Percentiles rank a stretch among this genome's conserved stretches.
These are phyloP conservation scores for Fusarium pseudograminearum DNA, from an alignment of 2,329 filamentous ascomycete genomes.

Conservation along the genomic window DNA sequence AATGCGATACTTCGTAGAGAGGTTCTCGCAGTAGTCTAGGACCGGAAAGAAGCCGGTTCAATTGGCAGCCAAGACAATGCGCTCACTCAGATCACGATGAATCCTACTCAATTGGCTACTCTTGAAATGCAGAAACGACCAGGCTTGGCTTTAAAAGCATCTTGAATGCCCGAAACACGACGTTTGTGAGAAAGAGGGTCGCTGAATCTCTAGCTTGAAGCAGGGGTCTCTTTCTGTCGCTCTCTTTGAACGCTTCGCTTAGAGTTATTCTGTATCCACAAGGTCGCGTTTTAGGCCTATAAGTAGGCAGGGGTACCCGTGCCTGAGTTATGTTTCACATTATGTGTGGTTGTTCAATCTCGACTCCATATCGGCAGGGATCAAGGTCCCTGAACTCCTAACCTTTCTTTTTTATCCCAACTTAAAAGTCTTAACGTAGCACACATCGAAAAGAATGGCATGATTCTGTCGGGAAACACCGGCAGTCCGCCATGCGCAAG, in stretches of 20 bases:
- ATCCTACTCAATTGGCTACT: neutral
- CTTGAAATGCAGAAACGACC: neutral
- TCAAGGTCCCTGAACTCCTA: constrained; percentile 16
- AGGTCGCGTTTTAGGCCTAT: neutral
- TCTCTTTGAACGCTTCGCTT: constrained; percentile 2
- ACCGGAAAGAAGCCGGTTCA: neutral
- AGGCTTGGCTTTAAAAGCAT: neutral
- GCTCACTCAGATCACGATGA: neutral
- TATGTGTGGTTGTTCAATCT: constrained; percentile 6
- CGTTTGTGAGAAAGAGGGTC: constrained; percentile 31
- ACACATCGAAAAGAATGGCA: constrained; percentile 44
- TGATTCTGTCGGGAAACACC: constrained; percentile 48
- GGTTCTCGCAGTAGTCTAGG: neutral
- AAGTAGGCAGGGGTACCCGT: constrained; percentile 33
- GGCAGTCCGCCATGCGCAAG: constrained; percentile 24
- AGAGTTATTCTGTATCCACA: neutral
- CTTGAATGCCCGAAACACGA: constrained; percentile 14
- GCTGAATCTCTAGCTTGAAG: constrained; percentile 25
- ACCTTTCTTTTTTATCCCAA: constrained; percentile 32
- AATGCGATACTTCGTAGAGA: neutral
- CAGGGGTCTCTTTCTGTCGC: constrained; percentile 11
- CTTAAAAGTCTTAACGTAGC: constrained; percentile 10
- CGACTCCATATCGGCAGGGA: constrained; percentile 18
- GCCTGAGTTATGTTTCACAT: constrained; percentile 38
- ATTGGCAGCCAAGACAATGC: neutral